Conservation (phyloP, 306 rosid genomes). For the Rosa lucieae region DNA sequence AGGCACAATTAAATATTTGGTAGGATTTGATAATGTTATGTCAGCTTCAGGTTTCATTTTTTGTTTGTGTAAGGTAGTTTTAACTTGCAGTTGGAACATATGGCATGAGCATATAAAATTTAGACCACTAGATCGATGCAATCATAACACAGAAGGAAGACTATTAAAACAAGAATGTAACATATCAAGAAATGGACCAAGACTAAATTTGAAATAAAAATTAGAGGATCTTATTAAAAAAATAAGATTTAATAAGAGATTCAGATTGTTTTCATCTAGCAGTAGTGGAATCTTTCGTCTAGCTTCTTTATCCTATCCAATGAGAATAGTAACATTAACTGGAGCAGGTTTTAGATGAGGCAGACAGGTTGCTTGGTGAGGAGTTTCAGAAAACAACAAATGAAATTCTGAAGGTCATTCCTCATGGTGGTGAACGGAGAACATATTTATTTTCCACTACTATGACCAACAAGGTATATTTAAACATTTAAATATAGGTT, state of each 20-base stretch:
- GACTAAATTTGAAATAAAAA: neutral
- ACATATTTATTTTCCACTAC: slow-evolving; percentile 95
- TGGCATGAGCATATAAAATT: neutral
- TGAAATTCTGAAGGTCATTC: slow-evolving; percentile 66
- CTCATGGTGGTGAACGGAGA: slow-evolving; percentile 55
- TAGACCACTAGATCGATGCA: neutral
- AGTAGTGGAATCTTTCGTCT: too few relatives aligned
- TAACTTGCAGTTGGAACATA: neutral
- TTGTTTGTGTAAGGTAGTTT: neutral
- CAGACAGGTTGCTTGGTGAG: slow-evolving; percentile 79
- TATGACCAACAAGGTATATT: slow-evolving; percentile 82
- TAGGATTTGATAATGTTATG: slow-evolving; percentile 25
- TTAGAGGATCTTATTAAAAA: neutral
- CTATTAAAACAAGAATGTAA: neutral
- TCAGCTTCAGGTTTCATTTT: neutral
- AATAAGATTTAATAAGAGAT: neutral
- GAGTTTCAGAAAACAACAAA: slow-evolving; percentile 76
- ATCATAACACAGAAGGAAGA: too few relatives aligned
- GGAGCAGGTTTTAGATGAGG: slow-evolving; percentile 90
- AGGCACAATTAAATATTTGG: slow-evolving; percentile 61
- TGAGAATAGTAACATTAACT: neutral
- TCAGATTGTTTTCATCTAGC: neutral
- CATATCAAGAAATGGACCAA: neutral
- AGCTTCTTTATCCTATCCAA: too few relatives aligned
- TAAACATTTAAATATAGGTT: neutral